Base-by-base conservation (phyloP, 805 yeast species). In the Saccharomyces eubayanus region DNA sequence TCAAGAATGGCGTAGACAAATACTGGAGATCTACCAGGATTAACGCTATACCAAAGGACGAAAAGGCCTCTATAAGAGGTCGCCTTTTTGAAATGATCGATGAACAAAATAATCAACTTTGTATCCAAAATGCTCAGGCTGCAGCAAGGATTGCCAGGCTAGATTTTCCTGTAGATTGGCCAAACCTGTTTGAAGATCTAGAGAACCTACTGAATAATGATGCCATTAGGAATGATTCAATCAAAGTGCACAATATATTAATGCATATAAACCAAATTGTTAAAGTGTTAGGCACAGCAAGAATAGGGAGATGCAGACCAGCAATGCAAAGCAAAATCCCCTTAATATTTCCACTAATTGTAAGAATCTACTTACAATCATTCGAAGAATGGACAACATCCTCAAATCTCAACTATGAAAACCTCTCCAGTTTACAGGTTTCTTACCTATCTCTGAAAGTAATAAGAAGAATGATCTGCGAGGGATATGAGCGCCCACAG, bases 141-240 rank as follows among this genome's bases (percentile, higher is more conserved):
- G 74, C 87, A 6, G 84, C 96, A 0, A 76, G 84, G 55, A 86
- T 94, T 28, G 85, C 87, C 28, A 72, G 97, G 50, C 74, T 82
- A 53, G 99, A 94, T 62, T 94, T 88, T 65, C 97, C 98, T 0
- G 68, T 72, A 1, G 90, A 85, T 48, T 94, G 97, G 97, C 90
- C 95, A 0, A 69, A 77, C 2, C 65, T 94, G 20, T 86, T 94
- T 63, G 91, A 87, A 53, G 84, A 83, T 12, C 56, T 85, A 1
- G 76, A 80, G 47, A 62, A 62, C 3, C 61, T 74, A 21, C 62
- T 85, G 49, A 80, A 72, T 53, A 69, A 73, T 11, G 76, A 76
- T 16, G 74, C 75, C 12, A 68, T 72, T 28, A 68, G 70, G 47
- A 73, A 71, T 28, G 78, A 82, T 56, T 67, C 82, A 45, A 73